Evolutionary conservation across 129 eudicot species (phyloP), one percentile per base, ranked within the genome.

Genomic region (Flaveria robusta): DNA sequence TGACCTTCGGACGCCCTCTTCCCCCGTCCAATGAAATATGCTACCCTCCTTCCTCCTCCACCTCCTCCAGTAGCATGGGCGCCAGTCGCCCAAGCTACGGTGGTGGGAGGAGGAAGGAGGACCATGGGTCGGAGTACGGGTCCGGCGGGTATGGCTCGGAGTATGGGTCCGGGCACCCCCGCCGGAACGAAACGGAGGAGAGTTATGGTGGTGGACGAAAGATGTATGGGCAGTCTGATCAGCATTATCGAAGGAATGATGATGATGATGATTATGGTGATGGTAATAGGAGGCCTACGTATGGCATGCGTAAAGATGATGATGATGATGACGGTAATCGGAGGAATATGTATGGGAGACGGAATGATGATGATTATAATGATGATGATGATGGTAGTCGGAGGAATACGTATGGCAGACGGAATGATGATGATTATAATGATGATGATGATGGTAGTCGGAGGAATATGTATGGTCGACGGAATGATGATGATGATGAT

Each of bases 1-100:
- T 88, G 15, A 85, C 91, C n/a, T 93, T 78, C 76, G 96, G 98
- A 79, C 92, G 87, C 24, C 82, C 96, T 12, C 85, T 88, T 51
- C 84, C 89, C 0, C 97, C 96, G 2, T 90, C 96, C 9, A 86
- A 85, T 1, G 89, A 88, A 18, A 93, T 77, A 52, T 93, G 97
- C 74, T 84, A 90, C 80, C 81, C 85, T 5, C 68, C 71, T 51
- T 67, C 65, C 65, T 67, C 91, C 74, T 84, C 92, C 31, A 73
- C 86, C 9, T 76, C 80, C 34, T 79, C 87, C 19, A 34, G 39
- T 34, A 34, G 39, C 39, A 34, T 34, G 39, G 76, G 85, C 23
- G 85, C 85, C 72, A 88, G 82, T 69, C 88, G 91, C 46, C 84
- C 91, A 14, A 79, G 78, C 60, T 89, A 83, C 15, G 89, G 95